Evolutionary conservation across 495 filamentous ascomycete genomes (phyloP), one percentile per base, ranked within the genome.

Genomic region (Umbilicaria muhlenbergii): DNA sequence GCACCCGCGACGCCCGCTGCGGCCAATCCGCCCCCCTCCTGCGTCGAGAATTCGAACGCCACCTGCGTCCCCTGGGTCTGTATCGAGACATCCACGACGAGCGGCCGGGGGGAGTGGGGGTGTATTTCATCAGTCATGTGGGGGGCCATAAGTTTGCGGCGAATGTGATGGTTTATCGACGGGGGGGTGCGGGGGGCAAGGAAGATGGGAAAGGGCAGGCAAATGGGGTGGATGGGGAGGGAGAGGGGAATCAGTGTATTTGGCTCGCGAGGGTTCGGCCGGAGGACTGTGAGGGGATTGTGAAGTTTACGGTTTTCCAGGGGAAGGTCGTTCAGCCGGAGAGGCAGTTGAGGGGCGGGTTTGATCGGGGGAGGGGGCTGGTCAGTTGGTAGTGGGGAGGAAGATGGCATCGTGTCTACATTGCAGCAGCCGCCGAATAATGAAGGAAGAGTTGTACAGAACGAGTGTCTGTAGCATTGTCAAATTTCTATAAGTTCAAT

Each of bases 51-150:
- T 77, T 98, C 31, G 86, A 92, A 64, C 74, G 89, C 0, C 89
- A 96, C 54, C 68, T 98, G 37, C 81, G 86, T 3, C 78, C 82
- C 0, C 65, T 89, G 3, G 86, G 86, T 0, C 62, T 98, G 4
- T 87, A 83, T 58, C 79, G 92, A 17, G 91, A 96, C 55, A 62
- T 88, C 32, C 75, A 86, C 41, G 91, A 98, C 55, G 77, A 82
- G 58, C 59, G 91, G 34, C 80, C 86, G 0, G 89, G 88, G 13
- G 91, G 92, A 2, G 88, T 92, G 3, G 88, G 85, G 1, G 81
- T 98, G 41, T 89, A 95, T 53, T 98, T 96, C 56, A 86, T 96
- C 51, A 87, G 77, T 50, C 91, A 98, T 56, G 86, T 95, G 0
- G 91, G 91, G 11, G 91, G 91, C 0, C 91, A 98, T 56, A 92